phyloP scores from a whole-genome alignment of 2,329 filamentous ascomycete species.

The Helminthosporium solani region DNA sequence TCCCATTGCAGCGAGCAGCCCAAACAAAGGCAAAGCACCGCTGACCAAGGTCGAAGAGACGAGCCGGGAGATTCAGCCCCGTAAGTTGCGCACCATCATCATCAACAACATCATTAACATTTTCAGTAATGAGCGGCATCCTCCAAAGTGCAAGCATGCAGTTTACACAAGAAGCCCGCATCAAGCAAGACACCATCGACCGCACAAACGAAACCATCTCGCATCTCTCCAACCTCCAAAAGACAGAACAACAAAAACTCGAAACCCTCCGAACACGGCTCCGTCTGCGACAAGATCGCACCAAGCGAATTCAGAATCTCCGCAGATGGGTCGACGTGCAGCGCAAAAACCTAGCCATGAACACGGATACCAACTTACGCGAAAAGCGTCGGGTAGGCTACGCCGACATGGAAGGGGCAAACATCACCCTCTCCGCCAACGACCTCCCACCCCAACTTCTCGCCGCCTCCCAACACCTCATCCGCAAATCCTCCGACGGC shows the following conservation, averaged over 20 bases:
- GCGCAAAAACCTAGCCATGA: constrained; percentile 53
- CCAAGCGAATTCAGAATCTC: constrained; percentile 75
- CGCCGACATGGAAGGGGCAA: constrained; percentile 45
- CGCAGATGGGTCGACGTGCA: constrained; percentile 72
- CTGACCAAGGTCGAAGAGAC: constrained; percentile 64
- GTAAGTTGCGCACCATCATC: constrained; percentile 55
- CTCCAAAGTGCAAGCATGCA: constrained; percentile 75
- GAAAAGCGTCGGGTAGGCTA: constrained; percentile 46
- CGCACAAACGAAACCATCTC: constrained; percentile 77
- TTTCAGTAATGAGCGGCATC: constrained; percentile 72
- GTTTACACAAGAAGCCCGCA: constrained; percentile 76
- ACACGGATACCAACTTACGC: constrained; percentile 47
- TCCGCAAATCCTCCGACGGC: constrained; percentile 32
- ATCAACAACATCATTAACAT: constrained; percentile 1
- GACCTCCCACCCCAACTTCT: constrained; percentile 31
- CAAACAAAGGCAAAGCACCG: constrained; percentile 41
- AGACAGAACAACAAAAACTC: constrained; percentile 71
- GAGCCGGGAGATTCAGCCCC: constrained; percentile 75
- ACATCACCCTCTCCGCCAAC: constrained; percentile 26
- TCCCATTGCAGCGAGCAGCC: constrained; percentile 40
- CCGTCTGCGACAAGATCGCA: constrained; percentile 63
- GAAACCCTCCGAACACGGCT: constrained; percentile 68
- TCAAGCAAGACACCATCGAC: constrained; percentile 83
- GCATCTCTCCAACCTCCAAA: constrained; percentile 74
- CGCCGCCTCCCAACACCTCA: constrained; percentile 32